Conservation (phyloP, 257 asterid genomes). For the Penstemon barbatus region DNA sequence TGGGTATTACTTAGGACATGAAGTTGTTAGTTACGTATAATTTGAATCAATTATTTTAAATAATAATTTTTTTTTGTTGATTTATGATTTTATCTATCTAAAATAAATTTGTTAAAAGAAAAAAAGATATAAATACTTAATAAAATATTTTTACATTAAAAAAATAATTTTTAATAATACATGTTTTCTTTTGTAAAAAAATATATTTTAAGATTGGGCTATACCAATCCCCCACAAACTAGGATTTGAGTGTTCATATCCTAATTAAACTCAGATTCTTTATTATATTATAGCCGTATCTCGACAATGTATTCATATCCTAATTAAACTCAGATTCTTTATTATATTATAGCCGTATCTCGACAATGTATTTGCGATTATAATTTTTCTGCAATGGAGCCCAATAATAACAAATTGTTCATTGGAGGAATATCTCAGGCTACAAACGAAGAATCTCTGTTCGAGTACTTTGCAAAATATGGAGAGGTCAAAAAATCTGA, state of each 20-base stretch:
- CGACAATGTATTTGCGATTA: not conserved
- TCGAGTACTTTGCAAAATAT: conserved; percentile 12
- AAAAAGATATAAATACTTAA: too few relatives aligned
- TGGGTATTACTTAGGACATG: too few relatives aligned
- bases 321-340: not conserved
- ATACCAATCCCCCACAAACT: not conserved
- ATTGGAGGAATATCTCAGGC: conserved; percentile 25
- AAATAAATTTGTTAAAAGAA: too few relatives aligned
- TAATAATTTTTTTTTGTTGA: too few relatives aligned
- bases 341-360: not conserved
- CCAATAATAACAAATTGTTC: conserved; percentile 12
- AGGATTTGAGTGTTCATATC: too few relatives aligned
- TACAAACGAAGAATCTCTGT: conserved; percentile 14
- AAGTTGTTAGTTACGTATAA: too few relatives aligned
- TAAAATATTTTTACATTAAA: too few relatives aligned
- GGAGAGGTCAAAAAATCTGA: conserved; percentile 14
- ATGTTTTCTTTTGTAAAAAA: too few relatives aligned
- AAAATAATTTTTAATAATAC: too few relatives aligned
- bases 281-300: not conserved
- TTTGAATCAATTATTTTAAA: too few relatives aligned
- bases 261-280: not conserved
- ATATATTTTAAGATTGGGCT: too few relatives aligned
- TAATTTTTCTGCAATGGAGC: not conserved
- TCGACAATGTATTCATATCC: not conserved
- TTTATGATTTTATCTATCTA: too few relatives aligned